phyloP scores from a whole-genome alignment of 2,329 filamentous ascomycete species.

The Ambrosiella cleistominuta region DNA sequence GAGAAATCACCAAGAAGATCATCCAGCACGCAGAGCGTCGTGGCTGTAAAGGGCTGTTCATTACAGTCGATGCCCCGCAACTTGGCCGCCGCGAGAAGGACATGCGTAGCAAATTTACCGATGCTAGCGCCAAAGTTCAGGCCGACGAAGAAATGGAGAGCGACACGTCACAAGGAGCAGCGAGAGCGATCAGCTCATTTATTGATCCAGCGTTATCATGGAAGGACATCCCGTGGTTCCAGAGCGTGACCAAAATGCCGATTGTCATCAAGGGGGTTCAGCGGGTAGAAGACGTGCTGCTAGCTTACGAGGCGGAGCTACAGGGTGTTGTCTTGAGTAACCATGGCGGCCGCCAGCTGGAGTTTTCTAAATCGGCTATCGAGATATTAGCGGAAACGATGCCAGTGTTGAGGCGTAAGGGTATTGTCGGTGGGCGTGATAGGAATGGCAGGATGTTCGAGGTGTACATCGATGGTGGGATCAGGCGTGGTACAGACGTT shows the following conservation, averaged over 20 bases:
- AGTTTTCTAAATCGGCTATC: slow-evolving; percentile 74
- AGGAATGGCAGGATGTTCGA: slow-evolving; percentile 41
- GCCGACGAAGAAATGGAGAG: slow-evolving; percentile 43
- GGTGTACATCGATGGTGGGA: slow-evolving; percentile 78
- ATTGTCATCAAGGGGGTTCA: slow-evolving; percentile 95
- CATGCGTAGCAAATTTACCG: slow-evolving; percentile 84
- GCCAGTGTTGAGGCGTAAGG: slow-evolving; percentile 60
- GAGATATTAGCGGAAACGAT: slow-evolving; percentile 89
- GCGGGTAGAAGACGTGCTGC: slow-evolving; percentile 82
- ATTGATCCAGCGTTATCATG: slow-evolving; percentile 90
- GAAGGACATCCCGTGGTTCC: slow-evolving; percentile 91
- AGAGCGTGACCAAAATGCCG: slow-evolving; percentile 77
- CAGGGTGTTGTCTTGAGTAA: slow-evolving; percentile 89
- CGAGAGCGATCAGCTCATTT: slow-evolving; percentile 85
- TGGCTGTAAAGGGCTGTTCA: slow-evolving; percentile 90
- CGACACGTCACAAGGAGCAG: slow-evolving; percentile 80
- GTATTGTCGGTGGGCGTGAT: slow-evolving; percentile 37
- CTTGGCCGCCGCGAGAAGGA: slow-evolving; percentile 92
- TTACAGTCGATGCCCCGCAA: slow-evolving; percentile 94
- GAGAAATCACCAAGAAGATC: slow-evolving; percentile 74
- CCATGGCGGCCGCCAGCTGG: slow-evolving; percentile 86
- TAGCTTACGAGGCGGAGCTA: slow-evolving; percentile 64
- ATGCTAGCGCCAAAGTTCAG: slow-evolving; percentile 71
- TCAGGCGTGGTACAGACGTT: slow-evolving; percentile 81
- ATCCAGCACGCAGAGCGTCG: slow-evolving; percentile 80